Evolutionary conservation across 2,329 filamentous ascomycete genomes (phyloP).

Genomic region (Colletotrichum sp.): DNA sequence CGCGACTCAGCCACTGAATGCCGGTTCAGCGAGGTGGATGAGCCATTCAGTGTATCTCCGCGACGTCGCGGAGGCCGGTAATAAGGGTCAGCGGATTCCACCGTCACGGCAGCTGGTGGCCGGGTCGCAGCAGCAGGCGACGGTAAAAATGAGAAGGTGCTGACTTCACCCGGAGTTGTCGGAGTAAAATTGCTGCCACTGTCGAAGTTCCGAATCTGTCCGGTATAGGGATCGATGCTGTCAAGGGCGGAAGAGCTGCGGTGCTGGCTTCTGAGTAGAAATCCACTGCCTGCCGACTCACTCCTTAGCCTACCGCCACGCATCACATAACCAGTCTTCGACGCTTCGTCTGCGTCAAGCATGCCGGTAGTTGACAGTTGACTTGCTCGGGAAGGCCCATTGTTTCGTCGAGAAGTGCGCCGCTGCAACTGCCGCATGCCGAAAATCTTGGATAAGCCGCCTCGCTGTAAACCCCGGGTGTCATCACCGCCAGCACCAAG

Average conservation of each 20-base stretch:
- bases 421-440: constrained; percentile 88
- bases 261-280: constrained; percentile 47
- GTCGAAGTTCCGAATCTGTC: constrained; percentile 53
- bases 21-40: constrained; percentile 35
- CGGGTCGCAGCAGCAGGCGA: constrained; percentile 55
- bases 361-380: constrained; percentile 85
- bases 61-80: constrained; percentile 84
- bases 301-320: constrained; percentile 62
- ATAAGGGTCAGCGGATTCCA: constrained; percentile 75
- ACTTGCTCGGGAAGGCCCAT: constrained; percentile 73
- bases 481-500: constrained; percentile 83
- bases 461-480: constrained; percentile 71
- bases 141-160: constrained; percentile 74
- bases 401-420: constrained; percentile 66
- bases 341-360: constrained; percentile 71
- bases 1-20: constrained; percentile 37
- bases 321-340: constrained; percentile 64
- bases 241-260: constrained; percentile 63
- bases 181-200: constrained; percentile 71
- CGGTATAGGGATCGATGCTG: constrained; percentile 51
- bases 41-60: constrained; percentile 61
- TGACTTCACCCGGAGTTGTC: constrained; percentile 75
- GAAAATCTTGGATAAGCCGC: constrained; percentile 88
- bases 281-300: constrained; percentile 63
- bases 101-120: constrained; percentile 45